phyloP scores from a whole-genome alignment of 192 early-diverging fungal species.

The Rhizoclosmatium globosum region DNA sequence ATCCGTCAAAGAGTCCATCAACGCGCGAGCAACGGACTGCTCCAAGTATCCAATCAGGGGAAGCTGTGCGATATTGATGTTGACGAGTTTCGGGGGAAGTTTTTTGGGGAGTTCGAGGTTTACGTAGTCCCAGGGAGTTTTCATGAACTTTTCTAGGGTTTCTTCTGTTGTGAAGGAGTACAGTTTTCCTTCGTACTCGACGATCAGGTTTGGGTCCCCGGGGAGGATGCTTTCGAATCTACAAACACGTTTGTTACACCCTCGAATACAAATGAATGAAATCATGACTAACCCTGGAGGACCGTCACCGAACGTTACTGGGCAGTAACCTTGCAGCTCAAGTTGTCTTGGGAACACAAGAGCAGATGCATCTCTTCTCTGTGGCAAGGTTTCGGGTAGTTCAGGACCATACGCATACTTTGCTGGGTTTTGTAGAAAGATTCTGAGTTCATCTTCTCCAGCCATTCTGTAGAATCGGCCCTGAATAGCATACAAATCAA shows the following conservation, averaged over 20 bases:
- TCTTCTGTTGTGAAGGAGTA: slow-evolving; percentile 47
- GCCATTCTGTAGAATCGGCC: slow-evolving; percentile 53
- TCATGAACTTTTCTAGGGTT: slow-evolving; percentile 53
- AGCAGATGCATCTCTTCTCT: slow-evolving; percentile 36
- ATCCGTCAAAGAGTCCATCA: slow-evolving; percentile 50
- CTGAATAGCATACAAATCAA: slow-evolving; percentile 35
- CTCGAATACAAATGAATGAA: slow-evolving; percentile 8
- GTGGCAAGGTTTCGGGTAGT: slow-evolving; percentile 57
- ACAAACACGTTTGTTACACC: background rate
- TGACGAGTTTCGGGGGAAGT: slow-evolving; percentile 54
- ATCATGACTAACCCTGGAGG: slow-evolving; percentile 43
- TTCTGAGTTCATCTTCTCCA: slow-evolving; percentile 34
- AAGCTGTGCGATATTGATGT: slow-evolving; percentile 47
- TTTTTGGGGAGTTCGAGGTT: slow-evolving; percentile 56
- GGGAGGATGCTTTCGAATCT: slow-evolving; percentile 57
- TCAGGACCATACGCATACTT: slow-evolving; percentile 45
- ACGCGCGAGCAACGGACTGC: slow-evolving; percentile 52
- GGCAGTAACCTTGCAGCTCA: slow-evolving; percentile 68
- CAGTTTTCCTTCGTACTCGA: slow-evolving; percentile 59
- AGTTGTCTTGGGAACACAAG: slow-evolving; percentile 58
- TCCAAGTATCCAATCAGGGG: slow-evolving; percentile 66
- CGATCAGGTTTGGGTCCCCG: slow-evolving; percentile 48
- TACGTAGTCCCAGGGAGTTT: slow-evolving; percentile 58
- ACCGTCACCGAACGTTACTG: slow-evolving; percentile 58
- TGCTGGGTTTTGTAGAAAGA: slow-evolving; percentile 53